Percentiles rank a stretch among this genome's conserved stretches.
Conservation (phyloP, 768 basidiomycete genomes). For the Neoboletus brunneissimus region DNA sequence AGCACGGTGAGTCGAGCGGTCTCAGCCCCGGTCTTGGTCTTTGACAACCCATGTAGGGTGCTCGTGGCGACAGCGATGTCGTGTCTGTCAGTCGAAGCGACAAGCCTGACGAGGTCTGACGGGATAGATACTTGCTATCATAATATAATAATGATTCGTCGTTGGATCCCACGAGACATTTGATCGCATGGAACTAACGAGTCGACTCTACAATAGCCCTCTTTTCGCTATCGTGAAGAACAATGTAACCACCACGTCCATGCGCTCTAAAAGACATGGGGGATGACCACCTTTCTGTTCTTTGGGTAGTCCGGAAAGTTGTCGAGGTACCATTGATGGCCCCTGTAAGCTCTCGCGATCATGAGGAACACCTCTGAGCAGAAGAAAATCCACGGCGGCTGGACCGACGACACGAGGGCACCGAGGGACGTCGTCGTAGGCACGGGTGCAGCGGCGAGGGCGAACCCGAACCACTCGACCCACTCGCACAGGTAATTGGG, state of each 20-base stretch:
- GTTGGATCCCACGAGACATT: background rate
- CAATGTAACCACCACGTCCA: background rate
- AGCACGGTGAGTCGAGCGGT: background rate
- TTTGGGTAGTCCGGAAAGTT: slow-evolving; percentile 82
- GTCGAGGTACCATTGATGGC: slow-evolving; percentile 81
- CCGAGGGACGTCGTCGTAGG: slow-evolving; percentile 36
- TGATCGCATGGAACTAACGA: background rate
- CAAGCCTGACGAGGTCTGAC: background rate
- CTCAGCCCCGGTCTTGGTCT: no score
- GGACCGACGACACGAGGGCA: slow-evolving; percentile 41
- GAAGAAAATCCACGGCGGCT: slow-evolving; percentile 81
- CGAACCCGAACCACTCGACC: slow-evolving; percentile 91
- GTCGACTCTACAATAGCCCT: background rate
- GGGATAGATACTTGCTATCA: no score
- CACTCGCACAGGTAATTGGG: slow-evolving; percentile 96
- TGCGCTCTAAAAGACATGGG: slow-evolving; percentile 56
- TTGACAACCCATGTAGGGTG: background rate
- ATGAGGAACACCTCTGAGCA: slow-evolving; percentile 69
- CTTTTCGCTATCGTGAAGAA: background rate
- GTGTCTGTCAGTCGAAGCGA: background rate
- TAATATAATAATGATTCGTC: background rate
- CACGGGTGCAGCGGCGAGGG: slow-evolving; percentile 64
- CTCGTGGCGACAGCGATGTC: background rate
- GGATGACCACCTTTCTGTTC: slow-evolving; percentile 75
- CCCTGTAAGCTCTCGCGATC: slow-evolving; percentile 77